These are phyloP conservation scores for Cyclotella kingstonii DNA, from an alignment of 108 stramenopile genomes.

Conservation along the genomic window DNA sequence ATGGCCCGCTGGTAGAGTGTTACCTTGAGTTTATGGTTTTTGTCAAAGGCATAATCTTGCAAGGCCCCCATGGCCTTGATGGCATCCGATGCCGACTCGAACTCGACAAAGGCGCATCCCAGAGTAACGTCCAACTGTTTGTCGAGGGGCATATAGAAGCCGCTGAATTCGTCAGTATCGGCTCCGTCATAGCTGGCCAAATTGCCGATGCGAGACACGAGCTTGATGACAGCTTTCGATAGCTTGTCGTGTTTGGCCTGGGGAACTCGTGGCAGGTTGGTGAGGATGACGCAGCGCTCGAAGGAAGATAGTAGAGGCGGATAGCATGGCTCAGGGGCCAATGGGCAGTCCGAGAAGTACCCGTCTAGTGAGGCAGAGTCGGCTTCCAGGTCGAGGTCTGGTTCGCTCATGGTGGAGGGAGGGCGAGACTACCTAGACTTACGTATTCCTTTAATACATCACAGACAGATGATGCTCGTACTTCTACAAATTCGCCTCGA, in stretches of 20 bases:
- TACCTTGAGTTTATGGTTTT: slow-evolving; percentile 82
- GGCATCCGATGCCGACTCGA: slow-evolving; percentile 84
- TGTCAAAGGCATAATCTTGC: slow-evolving; percentile 90
- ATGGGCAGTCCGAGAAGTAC: slow-evolving; percentile 79
- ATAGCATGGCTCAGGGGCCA: slow-evolving; percentile 72
- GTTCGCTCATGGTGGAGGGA: slow-evolving; percentile 1
- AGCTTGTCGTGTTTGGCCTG: slow-evolving; percentile 78
- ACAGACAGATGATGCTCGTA: too few relatives aligned
- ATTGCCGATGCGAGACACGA: slow-evolving; percentile 66
- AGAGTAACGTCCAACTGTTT: slow-evolving; percentile 59
- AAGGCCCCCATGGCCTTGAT: slow-evolving; percentile 91
- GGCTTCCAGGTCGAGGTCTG: slow-evolving; percentile 16
- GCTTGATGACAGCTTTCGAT: slow-evolving; percentile 69
- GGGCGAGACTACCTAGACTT: too few relatives aligned
- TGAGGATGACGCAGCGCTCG: slow-evolving; percentile 72
- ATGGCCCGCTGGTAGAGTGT: slow-evolving; percentile 72
- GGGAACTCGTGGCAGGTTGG: slow-evolving; percentile 82
- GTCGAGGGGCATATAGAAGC: slow-evolving; percentile 65
- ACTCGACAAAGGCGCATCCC: slow-evolving; percentile 93
- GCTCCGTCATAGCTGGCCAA: slow-evolving; percentile 49
- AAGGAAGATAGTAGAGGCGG: slow-evolving; percentile 68
- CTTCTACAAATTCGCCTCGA: too few relatives aligned
- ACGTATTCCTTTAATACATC: too few relatives aligned
- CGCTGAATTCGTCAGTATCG: slow-evolving; percentile 26
- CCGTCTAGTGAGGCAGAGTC: slow-evolving; percentile 81